Evolutionary conservation across 140 eudicot species (phyloP), one percentile per base, ranked within the genome.

Genomic region (Stevia rebaudiana): DNA sequence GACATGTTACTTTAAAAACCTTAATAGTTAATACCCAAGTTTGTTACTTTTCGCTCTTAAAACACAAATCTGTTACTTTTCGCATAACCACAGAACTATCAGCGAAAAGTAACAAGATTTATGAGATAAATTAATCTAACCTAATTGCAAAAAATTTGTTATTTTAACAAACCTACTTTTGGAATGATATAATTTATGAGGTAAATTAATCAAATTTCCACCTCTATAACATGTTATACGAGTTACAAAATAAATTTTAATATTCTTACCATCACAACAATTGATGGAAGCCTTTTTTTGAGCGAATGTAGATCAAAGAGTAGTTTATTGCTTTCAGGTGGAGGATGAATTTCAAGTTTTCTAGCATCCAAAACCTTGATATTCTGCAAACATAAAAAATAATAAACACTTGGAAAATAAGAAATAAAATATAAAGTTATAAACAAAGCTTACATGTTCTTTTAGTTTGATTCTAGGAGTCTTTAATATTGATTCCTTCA

Each of bases 191-290:
- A n/a, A n/a, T n/a, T n/a, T 46, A 22, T 15, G n/a, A n/a, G n/a
- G 52, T 17, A 46, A 46, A 49, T 22, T 2, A 2, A 3, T n/a
- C n/a, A 8, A 49, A 49, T 8, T 19, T 13, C n/a, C 28, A 49
- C 30, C 28, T 18, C 28, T 49, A 9, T 54, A 51, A 28, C 25
- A 9, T 11, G 35, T 11, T n/a, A 49, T 30, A 28, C 23, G 16
- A 54, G 11, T 46, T 35, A 24, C 12, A 70, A 52, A 10, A 19
- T 64, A 22, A 40, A 10, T 51, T 53, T 54, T 5, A 36, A 41
- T 28, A n/a, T 15, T 6, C 82, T 72, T 67, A 87, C 98, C 96
- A 79, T 83, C 22, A 92, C 98, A 22, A 92, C 86, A 17, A 85
- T 84, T 22, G 78, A 66, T 11, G 94, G 79, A 61, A 92, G 96